These are phyloP conservation scores for Mycena metata DNA, from an alignment of 768 basidiomycete genomes.

Conservation along the genomic window DNA sequence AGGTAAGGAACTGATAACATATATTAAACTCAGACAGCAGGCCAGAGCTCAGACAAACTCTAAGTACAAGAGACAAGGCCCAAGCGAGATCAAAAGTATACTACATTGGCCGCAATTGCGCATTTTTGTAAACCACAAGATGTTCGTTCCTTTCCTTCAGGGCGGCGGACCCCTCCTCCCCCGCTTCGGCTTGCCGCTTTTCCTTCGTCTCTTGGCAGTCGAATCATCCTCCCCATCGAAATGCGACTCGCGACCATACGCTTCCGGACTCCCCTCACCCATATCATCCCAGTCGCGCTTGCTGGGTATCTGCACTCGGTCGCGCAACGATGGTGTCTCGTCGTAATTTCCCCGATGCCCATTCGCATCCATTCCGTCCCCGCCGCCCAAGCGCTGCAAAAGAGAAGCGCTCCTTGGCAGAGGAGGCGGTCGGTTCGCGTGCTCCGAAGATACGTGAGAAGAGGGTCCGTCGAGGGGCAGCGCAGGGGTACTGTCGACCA, in stretches of 20 bases:
- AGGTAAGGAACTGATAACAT: not conserved
- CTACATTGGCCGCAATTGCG: conserved; percentile 16
- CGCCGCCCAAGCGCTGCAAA: conserved; percentile 20
- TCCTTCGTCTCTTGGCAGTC: conserved; percentile 25
- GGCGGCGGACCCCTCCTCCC: conserved; percentile 18
- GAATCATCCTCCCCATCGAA: conserved; percentile 28
- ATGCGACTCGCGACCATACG: conserved; percentile 18
- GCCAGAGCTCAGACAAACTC: conserved; percentile 14
- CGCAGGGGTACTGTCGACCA: conserved; percentile 21
- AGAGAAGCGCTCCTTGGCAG: conserved; percentile 23
- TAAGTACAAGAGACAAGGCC: conserved; percentile 16
- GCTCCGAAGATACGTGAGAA: conserved; percentile 7
- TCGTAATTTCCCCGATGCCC: conserved; percentile 17
- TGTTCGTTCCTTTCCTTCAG: not conserved
- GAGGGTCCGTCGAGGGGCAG: conserved; percentile 24
- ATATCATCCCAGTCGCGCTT: conserved; percentile 34
- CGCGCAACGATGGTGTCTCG: conserved; percentile 27
- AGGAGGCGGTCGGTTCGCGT: conserved; percentile 20
- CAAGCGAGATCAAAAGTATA: conserved; percentile 18
- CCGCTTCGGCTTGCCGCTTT: conserved; percentile 31
- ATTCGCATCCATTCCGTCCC: not conserved
- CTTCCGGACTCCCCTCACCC: conserved; percentile 22
- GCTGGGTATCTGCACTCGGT: conserved; percentile 34
- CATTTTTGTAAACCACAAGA: conserved; percentile 11
- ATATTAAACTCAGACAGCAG: conserved; percentile 12